Percentiles rank a stretch among this genome's conserved stretches.
Evolutionary conservation across 2,329 filamentous ascomycete genomes (phyloP).

Genomic region (Botrytis aclada): DNA sequence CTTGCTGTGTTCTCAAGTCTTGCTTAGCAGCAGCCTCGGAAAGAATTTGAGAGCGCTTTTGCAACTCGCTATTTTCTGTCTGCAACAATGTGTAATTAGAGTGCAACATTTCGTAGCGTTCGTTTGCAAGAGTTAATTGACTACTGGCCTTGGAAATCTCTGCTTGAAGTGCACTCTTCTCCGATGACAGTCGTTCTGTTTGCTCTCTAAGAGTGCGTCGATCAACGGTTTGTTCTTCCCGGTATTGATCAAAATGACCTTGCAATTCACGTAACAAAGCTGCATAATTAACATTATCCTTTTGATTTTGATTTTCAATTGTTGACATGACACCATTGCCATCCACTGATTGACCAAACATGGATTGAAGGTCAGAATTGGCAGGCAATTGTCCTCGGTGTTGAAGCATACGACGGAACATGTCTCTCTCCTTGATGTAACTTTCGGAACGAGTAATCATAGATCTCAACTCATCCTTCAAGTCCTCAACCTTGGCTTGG

Average conservation of each 20-base stretch:
- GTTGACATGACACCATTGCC: conserved; percentile 54
- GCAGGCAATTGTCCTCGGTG: conserved; percentile 62
- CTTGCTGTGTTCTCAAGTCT: conserved; percentile 85
- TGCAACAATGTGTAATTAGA: conserved; percentile 82
- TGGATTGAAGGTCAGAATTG: conserved; percentile 60
- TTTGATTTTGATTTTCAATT: conserved; percentile 53
- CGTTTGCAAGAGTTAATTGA: conserved; percentile 75
- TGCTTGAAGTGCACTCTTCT: conserved; percentile 78
- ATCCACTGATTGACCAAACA: conserved; percentile 70
- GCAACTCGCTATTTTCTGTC: conserved; percentile 79
- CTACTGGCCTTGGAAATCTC: conserved; percentile 78
- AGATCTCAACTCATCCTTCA: conserved; percentile 79
- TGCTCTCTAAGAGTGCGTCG: conserved; percentile 81
- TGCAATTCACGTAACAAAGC: conserved; percentile 84
- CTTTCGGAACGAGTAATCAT: conserved; percentile 83
- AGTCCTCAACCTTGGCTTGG: conserved; percentile 70
- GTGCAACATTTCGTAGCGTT: conserved; percentile 86
- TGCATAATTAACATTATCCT: conserved; percentile 66
- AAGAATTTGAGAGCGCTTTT: conserved; percentile 73
- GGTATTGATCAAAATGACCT: conserved; percentile 82
- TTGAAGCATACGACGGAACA: conserved; percentile 92
- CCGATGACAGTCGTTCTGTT: conserved; percentile 73
- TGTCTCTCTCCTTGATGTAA: conserved; percentile 93
- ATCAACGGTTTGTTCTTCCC: conserved; percentile 79
- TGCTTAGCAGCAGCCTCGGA: conserved; percentile 85